Conservation (phyloP, 352 stramenopile genomes). For the Phytophthora aleatoria region DNA sequence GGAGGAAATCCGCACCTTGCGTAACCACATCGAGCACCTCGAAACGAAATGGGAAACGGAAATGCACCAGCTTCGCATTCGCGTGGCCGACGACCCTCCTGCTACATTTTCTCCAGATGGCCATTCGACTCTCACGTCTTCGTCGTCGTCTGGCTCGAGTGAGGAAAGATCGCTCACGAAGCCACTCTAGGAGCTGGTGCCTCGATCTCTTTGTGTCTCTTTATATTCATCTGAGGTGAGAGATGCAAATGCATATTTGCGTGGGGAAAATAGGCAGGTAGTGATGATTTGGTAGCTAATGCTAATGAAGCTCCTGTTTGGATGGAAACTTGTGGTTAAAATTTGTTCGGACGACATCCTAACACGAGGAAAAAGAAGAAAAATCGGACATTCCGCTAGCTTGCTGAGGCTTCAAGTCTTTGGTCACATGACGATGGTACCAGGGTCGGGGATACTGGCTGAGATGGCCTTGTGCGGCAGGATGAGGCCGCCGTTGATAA, state of each 20-base stretch:
- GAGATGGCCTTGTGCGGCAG: constrained; percentile 90
- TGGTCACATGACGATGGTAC: constrained; percentile 89
- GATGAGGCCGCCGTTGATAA: constrained; percentile 89
- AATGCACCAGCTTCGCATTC: constrained; percentile 47
- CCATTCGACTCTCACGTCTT: constrained; percentile 63
- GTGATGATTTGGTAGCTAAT: constrained; percentile 6
- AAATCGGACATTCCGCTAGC: too few species aligned
- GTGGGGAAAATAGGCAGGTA: constrained; percentile 34
- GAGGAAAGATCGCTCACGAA: constrained; percentile 30
- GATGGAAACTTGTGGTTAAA: constrained; percentile 21
- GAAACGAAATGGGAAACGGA: constrained; percentile 63
- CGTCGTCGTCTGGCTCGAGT: constrained; percentile 50
- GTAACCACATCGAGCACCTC: constrained; percentile 60
- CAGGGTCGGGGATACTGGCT: constrained; percentile 79
- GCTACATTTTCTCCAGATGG: constrained; percentile 28
- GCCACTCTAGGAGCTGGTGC: constrained; percentile 18
- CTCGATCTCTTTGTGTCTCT: not conserved
- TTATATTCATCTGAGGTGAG: not conserved
- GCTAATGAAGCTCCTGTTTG: constrained; percentile 28
- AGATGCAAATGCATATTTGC: constrained; percentile 24
- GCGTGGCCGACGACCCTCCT: constrained; percentile 18
- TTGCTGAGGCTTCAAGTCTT: not conserved
- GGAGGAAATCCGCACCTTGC: constrained; percentile 64
- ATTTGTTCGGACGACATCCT: constrained; percentile 9
- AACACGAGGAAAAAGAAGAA: too few species aligned